Evolutionary conservation across 2,329 filamentous ascomycete species (phyloP), one percentile per base, ranked within the genome.

Genomic region (Microsporum ferrugineum): DNA sequence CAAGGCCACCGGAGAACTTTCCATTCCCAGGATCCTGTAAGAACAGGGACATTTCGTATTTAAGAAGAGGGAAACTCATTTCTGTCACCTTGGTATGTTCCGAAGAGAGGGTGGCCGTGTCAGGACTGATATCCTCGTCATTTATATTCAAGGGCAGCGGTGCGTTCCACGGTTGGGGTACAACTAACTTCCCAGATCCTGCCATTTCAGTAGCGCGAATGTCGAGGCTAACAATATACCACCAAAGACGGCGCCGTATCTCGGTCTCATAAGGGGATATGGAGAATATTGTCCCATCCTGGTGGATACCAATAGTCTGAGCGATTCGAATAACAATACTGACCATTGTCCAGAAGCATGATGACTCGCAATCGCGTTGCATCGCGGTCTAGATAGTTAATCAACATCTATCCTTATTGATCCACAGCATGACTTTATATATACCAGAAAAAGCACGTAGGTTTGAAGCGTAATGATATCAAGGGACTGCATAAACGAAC

Each of bases 221-320:
- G 70, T 91, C 88, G 65, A 88, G 86, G 31, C 83, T 77, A 12
- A 86, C 79, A 14, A 91, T 77, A 36, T 84, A 82, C 86, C 86
- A 90, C 87, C 86, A 89, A 1, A 90, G 74, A 41, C 87, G 79
- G 57, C 87, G 81, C n/a, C 86, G 81, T 72, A 88, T 81, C 72
- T 89, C 87, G 2, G 83, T 80, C 67, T 89, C 86, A 60, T 88
- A 36, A 77, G 80, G 2, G 72, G 68, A 64, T 38, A 65, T 70
- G 66, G 69, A 73, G 66, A 64, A 70, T 66, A 82, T 77, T 1
- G 75, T 75, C 1, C 81, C 78, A 68, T 89, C 86, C 43, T 78
- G 80, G 64, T 89, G 84, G n/a, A 89, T 76, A 2, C 85, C 85
- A 73, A 89, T 81, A 2, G 85, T 80, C 67, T 87, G 83, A 8